Evolutionary conservation across 1,284 basidiomycete species (phyloP), one percentile per base, ranked within the genome.

Genomic region (Phlebopus sp.): DNA sequence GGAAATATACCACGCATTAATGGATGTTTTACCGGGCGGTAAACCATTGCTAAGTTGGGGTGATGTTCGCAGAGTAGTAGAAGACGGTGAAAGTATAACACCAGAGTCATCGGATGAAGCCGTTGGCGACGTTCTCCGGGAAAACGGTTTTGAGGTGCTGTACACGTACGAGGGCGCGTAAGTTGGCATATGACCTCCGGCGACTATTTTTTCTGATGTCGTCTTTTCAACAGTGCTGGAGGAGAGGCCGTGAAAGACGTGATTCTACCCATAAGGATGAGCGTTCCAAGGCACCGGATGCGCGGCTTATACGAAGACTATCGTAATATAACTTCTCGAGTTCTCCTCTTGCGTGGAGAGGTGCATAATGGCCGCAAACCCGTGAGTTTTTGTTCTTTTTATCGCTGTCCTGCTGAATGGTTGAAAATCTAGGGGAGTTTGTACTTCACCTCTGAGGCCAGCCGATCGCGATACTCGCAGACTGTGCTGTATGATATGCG

Each of bases 201-300:
- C 4, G 14, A 18, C 17, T 4, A 14, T 35, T 15, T 7, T n/a
- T 35, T 15, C 23, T 35, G 32, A 35, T 18, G 17, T 14, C 3
- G 10, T 23, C 9, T 27, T n/a, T 8, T 17, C 11, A 27, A 42
- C 50, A 72, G 70, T 17, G 54, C 59, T 4, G 60, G 68, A 5
- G 65, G 68, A 64, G 70, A 70, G 15, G 66, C 58, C 41, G 60
- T 64, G 14, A 69, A 72, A 52, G 63, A 66, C 13, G 62, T 71
- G 31, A 62, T 63, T 2, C 54, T 60, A 9, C 66, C 69, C 5
- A 54, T 65, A 9, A 56, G 50, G 23, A 63, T 72, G 53, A 60
- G 67, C 40, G 60, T 56, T 9, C 61, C 58, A 3, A 55, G 53
- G 27, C 49, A 53, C 14, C 44, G 48, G 1, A 45, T 71, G 39